A percentile compares a stretch with the other conserved stretches of the same genome.
phyloP scores from a whole-genome alignment of 2,329 filamentous ascomycete species.

The Alternaria brassicicola region DNA sequence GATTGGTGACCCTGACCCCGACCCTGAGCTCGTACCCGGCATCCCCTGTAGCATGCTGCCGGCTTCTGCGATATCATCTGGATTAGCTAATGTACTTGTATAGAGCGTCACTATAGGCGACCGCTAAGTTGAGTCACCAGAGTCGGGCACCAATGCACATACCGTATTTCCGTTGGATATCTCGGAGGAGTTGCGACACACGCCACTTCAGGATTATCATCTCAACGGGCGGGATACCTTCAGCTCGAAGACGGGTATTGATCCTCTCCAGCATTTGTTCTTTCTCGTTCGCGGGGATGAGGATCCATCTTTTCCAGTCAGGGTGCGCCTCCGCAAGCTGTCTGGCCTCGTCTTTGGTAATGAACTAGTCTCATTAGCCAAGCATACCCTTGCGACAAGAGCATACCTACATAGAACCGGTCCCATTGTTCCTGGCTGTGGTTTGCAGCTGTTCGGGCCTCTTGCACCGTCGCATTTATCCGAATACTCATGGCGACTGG shows the following conservation, averaged over 20 bases:
- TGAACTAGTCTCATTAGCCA: constrained; percentile 43
- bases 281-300: constrained; percentile 47
- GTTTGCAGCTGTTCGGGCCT: constrained; percentile 43
- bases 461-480: constrained; percentile 47
- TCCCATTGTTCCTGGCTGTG: constrained; percentile 49
- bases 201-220: constrained; percentile 49
- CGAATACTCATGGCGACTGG: constrained; percentile 45
- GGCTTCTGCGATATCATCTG: constrained; percentile 41
- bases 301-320: constrained; percentile 48
- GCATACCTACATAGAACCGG: constrained; percentile 45
- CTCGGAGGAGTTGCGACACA: constrained; percentile 44
- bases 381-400: constrained; percentile 12
- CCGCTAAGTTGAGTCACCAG: constrained; percentile 26
- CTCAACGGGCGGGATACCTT: constrained; percentile 45
- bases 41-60: constrained; percentile 46
- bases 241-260: constrained; percentile 41
- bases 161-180: constrained; percentile 48
- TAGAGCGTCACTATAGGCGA: constrained; percentile 22
- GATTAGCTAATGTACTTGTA: constrained; percentile 39
- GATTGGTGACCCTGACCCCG: constrained; percentile 32
- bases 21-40: constrained; percentile 29
- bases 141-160: constrained; percentile 32
- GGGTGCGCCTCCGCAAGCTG: constrained; percentile 45
- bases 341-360: constrained; percentile 47
- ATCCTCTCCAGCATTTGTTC: constrained; percentile 45